Evolutionary conservation across 495 filamentous ascomycete genomes (phyloP).

Genomic region (Aspergillus asperescens): DNA sequence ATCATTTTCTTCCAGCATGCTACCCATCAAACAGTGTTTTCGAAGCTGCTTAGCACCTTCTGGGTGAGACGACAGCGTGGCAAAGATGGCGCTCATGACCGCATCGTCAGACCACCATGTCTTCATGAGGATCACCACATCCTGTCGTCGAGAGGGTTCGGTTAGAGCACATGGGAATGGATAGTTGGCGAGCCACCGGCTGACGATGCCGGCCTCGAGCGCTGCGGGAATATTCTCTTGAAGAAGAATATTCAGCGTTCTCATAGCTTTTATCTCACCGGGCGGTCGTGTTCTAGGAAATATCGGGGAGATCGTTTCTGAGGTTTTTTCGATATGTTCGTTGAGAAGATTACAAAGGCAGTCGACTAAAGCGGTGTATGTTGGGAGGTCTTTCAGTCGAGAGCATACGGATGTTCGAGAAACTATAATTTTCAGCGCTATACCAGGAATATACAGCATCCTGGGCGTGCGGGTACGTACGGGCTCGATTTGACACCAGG

Average conservation of each 20-base stretch:
- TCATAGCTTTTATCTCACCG: conserved; percentile 40
- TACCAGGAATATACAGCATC: background rate
- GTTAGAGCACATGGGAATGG: conserved; percentile 43
- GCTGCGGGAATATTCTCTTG: conserved; percentile 36
- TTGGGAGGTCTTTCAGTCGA: conserved; percentile 33
- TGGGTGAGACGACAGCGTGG: conserved; percentile 26
- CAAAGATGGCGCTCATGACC: conserved; percentile 42
- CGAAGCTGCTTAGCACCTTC: conserved; percentile 40
- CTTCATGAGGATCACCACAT: conserved; percentile 43
- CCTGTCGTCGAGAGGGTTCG: conserved; percentile 34
- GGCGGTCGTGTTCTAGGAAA: conserved; percentile 42
- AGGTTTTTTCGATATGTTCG: conserved; percentile 36
- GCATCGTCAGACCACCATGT: conserved; percentile 44
- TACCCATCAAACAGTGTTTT: conserved; percentile 41
- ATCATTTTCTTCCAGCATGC: conserved; percentile 41
- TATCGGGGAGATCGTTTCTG: conserved; percentile 36
- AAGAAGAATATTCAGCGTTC: conserved; percentile 35
- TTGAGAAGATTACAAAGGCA: conserved; percentile 48
- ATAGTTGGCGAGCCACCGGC: conserved; percentile 46
- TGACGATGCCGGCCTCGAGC: conserved; percentile 42
- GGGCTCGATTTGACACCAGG: conserved; percentile 38
- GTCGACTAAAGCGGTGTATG: conserved; percentile 39
- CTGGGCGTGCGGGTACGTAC: conserved; percentile 22
- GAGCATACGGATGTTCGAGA: conserved; percentile 37
- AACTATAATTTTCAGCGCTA: conserved; percentile 25